Conservation (phyloP, 768 basidiomycete species). For the Pleurotus tuoliensis region DNA sequence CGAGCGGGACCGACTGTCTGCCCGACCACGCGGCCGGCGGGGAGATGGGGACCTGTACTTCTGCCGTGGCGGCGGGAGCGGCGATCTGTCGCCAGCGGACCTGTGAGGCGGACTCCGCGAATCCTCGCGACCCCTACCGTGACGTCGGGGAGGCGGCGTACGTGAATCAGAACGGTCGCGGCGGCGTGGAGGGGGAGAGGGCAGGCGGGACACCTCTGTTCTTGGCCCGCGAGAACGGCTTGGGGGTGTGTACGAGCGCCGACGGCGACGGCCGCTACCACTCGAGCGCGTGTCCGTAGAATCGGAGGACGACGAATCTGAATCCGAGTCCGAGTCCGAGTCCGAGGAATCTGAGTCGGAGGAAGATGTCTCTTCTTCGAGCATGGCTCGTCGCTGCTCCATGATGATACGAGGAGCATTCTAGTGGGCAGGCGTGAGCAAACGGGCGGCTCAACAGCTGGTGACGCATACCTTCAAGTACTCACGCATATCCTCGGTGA, state of each 20-base stretch:
- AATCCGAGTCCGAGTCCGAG: constrained; percentile 38
- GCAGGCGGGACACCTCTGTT: background rate
- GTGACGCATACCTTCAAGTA: constrained; percentile 72
- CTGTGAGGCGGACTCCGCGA: background rate
- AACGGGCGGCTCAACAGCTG: background rate
- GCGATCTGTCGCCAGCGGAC: background rate
- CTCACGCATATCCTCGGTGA: constrained; percentile 97
- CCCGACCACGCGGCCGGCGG: constrained; percentile 18
- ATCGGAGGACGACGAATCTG: constrained; percentile 27
- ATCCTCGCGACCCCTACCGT: constrained; percentile 15
- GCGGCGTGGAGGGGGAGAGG: constrained; percentile 12
- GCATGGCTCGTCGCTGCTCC: constrained; percentile 88
- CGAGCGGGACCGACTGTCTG: constrained; percentile 19
- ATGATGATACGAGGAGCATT: constrained; percentile 91
- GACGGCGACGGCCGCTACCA: constrained; percentile 13
- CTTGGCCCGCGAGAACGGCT: constrained; percentile 22
- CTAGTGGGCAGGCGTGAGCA: constrained; percentile 32
- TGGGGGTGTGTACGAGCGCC: constrained; percentile 14
- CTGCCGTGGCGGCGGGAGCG: background rate
- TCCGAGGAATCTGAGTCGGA: constrained; percentile 29
- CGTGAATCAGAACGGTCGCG: constrained; percentile 15
- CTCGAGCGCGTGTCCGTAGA: constrained; percentile 16
- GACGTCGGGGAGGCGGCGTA: constrained; percentile 22
- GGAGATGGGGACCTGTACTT: constrained; percentile 14
- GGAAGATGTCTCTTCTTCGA: constrained; percentile 53